phyloP scores from a whole-genome alignment of 2,329 filamentous ascomycete genomes.

The Colletotrichum cordylinicola region DNA sequence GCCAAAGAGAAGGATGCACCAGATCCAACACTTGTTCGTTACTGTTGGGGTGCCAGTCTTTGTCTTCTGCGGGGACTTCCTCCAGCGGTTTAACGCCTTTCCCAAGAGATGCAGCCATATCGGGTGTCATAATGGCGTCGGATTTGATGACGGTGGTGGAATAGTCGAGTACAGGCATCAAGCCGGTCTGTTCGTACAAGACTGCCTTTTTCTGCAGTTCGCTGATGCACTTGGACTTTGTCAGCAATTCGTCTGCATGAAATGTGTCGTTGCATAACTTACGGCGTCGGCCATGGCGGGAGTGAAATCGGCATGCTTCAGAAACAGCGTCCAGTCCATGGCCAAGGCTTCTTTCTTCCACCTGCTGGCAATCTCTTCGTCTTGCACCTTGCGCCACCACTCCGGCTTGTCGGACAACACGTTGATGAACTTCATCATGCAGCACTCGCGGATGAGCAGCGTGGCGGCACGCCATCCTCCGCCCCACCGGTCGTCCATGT shows the following conservation, averaged over 20 bases:
- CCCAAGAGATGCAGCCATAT: conserved; percentile 14
- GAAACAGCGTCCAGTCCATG: not conserved
- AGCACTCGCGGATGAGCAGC: conserved; percentile 19
- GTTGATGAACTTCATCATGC: conserved; percentile 33
- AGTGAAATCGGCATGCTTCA: not conserved
- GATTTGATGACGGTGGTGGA: conserved; percentile 26
- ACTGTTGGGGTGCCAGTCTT: conserved; percentile 62
- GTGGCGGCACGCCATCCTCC: not conserved
- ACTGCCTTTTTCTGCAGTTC: conserved; percentile 52
- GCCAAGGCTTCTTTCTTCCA: conserved; percentile 24
- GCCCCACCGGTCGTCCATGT: not conserved
- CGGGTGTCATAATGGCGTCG: conserved; percentile 17
- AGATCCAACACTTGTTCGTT: conserved; percentile 57
- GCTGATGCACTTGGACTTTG: conserved; percentile 27
- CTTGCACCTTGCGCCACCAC: conserved; percentile 28
- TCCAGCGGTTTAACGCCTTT: conserved; percentile 23
- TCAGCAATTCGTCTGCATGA: not conserved
- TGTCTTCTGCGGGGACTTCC: conserved; percentile 18
- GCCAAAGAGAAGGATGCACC: conserved; percentile 53
- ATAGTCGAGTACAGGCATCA: conserved; percentile 36
- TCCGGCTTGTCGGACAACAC: conserved; percentile 30
- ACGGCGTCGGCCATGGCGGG: not conserved
- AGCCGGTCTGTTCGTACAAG: conserved; percentile 39
- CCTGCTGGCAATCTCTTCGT: conserved; percentile 23
- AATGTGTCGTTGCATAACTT: not conserved